Percentiles rank a stretch among this genome's conserved stretches.
Evolutionary conservation across 2,329 filamentous ascomycete species (phyloP).

Genomic region (Lasiodiplodia theobromae): DNA sequence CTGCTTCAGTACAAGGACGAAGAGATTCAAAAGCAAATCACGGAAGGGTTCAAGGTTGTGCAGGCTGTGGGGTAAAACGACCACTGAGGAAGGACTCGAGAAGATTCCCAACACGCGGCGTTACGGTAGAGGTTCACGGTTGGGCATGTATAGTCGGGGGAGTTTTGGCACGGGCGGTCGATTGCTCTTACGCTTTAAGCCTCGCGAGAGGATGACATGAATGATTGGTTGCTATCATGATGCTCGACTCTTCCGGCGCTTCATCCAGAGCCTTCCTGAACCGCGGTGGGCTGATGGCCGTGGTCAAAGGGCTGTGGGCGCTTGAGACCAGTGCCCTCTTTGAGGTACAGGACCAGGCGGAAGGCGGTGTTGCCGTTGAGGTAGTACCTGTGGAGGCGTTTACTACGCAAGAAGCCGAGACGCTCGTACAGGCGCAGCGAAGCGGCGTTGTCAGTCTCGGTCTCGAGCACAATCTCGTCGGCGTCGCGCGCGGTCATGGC

Average conservation of each 20-base stretch:
- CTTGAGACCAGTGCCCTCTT: slow-evolving; percentile 27
- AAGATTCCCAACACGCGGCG: neutral
- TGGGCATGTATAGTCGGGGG: neutral
- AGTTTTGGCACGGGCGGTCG: slow-evolving; percentile 2
- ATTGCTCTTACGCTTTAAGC: neutral
- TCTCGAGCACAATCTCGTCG: slow-evolving; percentile 95
- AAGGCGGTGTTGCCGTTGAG: slow-evolving; percentile 96
- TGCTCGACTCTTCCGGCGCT: neutral
- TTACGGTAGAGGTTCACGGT: neutral
- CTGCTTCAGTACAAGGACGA: slow-evolving; percentile 92
- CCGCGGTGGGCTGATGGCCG: neutral
- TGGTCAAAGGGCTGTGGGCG: slow-evolving; percentile 14
- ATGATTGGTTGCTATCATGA: neutral
- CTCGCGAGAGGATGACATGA: neutral
- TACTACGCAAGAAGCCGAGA: slow-evolving; percentile 88
- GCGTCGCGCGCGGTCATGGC: slow-evolving; percentile 84
- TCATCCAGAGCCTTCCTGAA: neutral
- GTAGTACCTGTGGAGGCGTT: slow-evolving; percentile 93
- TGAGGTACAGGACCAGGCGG: slow-evolving; percentile 79
- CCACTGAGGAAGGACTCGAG: too few species aligned
- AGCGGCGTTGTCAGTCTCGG: slow-evolving; percentile 88
- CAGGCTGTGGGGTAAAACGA: slow-evolving; percentile 36
- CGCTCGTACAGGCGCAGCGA: slow-evolving; percentile 94
- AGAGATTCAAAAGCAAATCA: slow-evolving; percentile 78
- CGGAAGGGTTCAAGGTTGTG: slow-evolving; percentile 72